Evolutionary conservation across 1,139 yeast species (phyloP).

Genomic region (Lodderomyces beijingensis): DNA sequence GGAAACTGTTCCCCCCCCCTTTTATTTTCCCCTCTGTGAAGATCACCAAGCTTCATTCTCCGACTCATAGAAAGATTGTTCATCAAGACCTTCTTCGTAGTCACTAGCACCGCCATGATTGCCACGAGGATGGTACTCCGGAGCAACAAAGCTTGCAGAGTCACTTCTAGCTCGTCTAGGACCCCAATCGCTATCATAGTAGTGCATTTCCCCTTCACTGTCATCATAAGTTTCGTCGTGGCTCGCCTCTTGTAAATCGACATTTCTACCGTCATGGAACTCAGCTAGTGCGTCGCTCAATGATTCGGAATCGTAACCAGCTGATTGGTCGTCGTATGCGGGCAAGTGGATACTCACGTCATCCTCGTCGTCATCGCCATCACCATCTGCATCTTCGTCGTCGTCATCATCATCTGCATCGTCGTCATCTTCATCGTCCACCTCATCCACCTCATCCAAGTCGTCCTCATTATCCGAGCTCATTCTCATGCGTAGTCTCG

Average conservation of each 20-base stretch:
- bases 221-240: slow-evolving; percentile 1
- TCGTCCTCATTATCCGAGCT: slow-evolving; percentile 1
- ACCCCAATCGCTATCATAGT: too few species aligned
- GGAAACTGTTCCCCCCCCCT: too few species aligned
- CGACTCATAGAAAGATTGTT: too few species aligned
- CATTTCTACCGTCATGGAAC: slow-evolving; percentile 4
- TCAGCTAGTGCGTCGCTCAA: slow-evolving; percentile 5
- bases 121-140: too few species aligned
- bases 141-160: too few species aligned
- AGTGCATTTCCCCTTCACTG: neutral
- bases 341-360: neutral
- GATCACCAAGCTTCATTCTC: too few species aligned
- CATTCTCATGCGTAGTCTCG: slow-evolving; percentile 1
- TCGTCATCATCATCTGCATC: slow-evolving; percentile 3
- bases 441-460: slow-evolving; percentile 8
- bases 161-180: too few species aligned
- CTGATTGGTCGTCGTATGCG: neutral
- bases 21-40: too few species aligned
- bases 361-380: slow-evolving; percentile 8
- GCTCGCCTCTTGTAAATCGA: too few species aligned
- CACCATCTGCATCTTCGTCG: slow-evolving; percentile 4
- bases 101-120: too few species aligned
- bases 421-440: slow-evolving; percentile 10
- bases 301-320: slow-evolving; percentile 6
- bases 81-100: too few species aligned